A percentile compares a stretch with the other conserved stretches of the same genome.
Evolutionary conservation across 148 eudicot genomes (phyloP).

Genomic region (Nyssa sinensis): DNA sequence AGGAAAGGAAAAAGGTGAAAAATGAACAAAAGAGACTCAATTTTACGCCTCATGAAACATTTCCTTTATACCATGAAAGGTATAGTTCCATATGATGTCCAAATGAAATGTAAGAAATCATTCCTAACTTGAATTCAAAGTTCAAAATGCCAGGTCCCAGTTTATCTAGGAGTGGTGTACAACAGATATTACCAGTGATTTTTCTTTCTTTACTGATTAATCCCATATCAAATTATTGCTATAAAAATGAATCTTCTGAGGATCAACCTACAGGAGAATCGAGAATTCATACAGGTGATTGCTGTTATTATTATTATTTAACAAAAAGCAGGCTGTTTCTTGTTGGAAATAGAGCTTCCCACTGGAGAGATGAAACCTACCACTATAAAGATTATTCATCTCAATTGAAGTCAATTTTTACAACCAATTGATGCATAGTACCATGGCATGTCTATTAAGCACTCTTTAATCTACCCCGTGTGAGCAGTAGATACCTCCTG

Average conservation of each 20-base stretch:
- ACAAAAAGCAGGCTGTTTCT: background rate
- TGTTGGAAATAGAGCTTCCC: background rate
- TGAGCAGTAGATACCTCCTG: constrained; percentile 24
- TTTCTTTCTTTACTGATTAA: background rate
- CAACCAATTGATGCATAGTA: background rate
- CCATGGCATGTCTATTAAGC: constrained; percentile 12
- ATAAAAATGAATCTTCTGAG: background rate
- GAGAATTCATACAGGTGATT: background rate
- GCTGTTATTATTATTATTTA: background rate
- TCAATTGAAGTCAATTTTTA: background rate
- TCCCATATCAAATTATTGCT: background rate
- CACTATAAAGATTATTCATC: background rate
- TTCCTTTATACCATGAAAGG: too few relatives aligned
- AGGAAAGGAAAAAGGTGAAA: too few relatives aligned
- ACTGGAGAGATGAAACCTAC: background rate
- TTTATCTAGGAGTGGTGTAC: too few relatives aligned
- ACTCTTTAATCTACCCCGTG: constrained; percentile 31
- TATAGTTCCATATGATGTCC: too few relatives aligned
- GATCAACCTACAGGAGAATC: background rate
- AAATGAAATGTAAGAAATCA: too few relatives aligned
- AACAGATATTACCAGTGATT: background rate
- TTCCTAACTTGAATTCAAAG: too few relatives aligned
- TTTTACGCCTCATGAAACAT: too few relatives aligned
- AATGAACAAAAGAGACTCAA: too few relatives aligned
- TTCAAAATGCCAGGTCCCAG: too few relatives aligned